These are phyloP conservation scores for Penicillium sp. DNA, from an alignment of 2,329 filamentous ascomycete species.

Conservation along the genomic window DNA sequence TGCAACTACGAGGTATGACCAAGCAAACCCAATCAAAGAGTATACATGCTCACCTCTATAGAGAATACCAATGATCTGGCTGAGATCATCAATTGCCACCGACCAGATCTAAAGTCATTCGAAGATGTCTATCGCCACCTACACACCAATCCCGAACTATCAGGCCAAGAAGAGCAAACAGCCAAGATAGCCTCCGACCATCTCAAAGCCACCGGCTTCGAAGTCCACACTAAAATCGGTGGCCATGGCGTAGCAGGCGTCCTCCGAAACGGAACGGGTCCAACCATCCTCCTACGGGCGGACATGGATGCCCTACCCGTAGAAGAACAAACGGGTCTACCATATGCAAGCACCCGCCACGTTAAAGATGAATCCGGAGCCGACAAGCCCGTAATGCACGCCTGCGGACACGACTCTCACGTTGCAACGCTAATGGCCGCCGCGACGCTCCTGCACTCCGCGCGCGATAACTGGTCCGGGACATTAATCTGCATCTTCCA, in stretches of 20 bases:
- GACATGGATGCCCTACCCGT: constrained; percentile 64
- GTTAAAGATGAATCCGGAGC: constrained; percentile 48
- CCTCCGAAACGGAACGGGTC: constrained; percentile 55
- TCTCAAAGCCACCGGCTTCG: constrained; percentile 41
- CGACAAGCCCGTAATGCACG: constrained; percentile 62
- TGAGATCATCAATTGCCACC: constrained; percentile 33
- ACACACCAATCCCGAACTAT: constrained; percentile 57
- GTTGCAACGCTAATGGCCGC: constrained; percentile 58
- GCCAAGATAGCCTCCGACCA: constrained; percentile 46
- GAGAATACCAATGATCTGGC: background rate
- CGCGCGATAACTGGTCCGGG: constrained; percentile 53
- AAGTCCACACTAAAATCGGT: constrained; percentile 54
- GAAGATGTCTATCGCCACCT: constrained; percentile 57
- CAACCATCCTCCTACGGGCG: constrained; percentile 57
- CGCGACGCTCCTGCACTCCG: constrained; percentile 48
- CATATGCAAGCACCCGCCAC: constrained; percentile 53
- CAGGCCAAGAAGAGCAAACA: constrained; percentile 54
- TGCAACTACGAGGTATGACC: constrained; percentile 3
- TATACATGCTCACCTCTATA: background rate
- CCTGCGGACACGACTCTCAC: constrained; percentile 67
- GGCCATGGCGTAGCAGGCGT: constrained; percentile 59
- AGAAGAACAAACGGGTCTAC: constrained; percentile 54
- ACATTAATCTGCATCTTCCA: constrained; percentile 63
- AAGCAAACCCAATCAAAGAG: background rate
- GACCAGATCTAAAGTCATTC: constrained; percentile 46